phyloP scores from a whole-genome alignment of 1,139 yeast genomes.

The Lodderomyces oxycetoniae region DNA sequence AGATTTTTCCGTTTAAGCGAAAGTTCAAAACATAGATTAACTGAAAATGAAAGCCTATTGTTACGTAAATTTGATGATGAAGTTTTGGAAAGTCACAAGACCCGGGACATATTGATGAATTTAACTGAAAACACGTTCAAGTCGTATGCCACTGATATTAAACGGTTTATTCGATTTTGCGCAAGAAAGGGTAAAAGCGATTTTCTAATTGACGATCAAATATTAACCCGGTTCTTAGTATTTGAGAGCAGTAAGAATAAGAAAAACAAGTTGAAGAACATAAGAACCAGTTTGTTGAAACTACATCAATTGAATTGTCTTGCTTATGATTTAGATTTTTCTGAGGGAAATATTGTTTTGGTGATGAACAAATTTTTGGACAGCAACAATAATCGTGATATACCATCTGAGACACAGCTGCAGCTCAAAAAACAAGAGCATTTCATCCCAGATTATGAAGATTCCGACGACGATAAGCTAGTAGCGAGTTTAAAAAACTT shows the following conservation, averaged over 20 bases:
- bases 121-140: conserved; percentile 14
- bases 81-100: conserved; percentile 10
- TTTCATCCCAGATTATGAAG: not conserved
- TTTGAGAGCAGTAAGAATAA: conserved; percentile 11
- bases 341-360: conserved; percentile 55
- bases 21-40: conserved; percentile 12
- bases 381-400: not conserved
- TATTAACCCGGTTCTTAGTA: conserved; percentile 12
- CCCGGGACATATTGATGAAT: conserved; percentile 9
- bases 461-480: conserved; percentile 6
- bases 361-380: conserved; percentile 25
- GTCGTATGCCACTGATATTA: conserved; percentile 15
- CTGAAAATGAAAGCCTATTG: conserved; percentile 9
- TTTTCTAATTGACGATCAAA: conserved; percentile 11
- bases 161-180: conserved; percentile 13
- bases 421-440: not conserved
- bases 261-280: conserved; percentile 9
- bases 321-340: conserved; percentile 13
- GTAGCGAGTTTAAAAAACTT: conserved; percentile 9
- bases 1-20: conserved; percentile 9
- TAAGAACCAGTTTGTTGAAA: conserved; percentile 14
- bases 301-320: conserved; percentile 15
- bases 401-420: not conserved
- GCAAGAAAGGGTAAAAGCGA: conserved; percentile 13
- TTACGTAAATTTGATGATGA: conserved; percentile 14